phyloP scores from a whole-genome alignment of 768 basidiomycete species.

The Kwoniella mangroviensis region DNA sequence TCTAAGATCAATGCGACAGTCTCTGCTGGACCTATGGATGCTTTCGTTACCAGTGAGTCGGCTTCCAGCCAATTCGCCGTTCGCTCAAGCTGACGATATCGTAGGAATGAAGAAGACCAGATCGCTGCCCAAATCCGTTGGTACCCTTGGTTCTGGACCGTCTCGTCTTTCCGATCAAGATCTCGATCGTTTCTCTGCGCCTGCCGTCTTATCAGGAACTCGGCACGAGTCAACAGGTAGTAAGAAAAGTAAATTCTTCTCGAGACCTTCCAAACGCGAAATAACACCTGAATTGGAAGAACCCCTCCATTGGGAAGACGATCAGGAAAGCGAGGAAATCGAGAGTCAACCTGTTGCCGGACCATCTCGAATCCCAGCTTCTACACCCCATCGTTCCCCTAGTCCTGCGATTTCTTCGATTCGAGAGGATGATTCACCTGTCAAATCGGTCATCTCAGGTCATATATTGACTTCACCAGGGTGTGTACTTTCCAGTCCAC shows the following conservation, averaged over 20 bases:
- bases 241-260: constrained; percentile 48
- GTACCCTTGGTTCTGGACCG: constrained; percentile 42
- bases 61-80: no score
- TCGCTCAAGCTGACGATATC: neutral
- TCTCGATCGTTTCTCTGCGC: neutral
- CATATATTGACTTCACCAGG: constrained; percentile 24
- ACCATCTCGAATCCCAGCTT: constrained; percentile 28
- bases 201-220: neutral
- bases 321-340: constrained; percentile 23
- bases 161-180: constrained; percentile 47
- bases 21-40: constrained; percentile 47
- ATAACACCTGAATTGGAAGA: constrained; percentile 7
- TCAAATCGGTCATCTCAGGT: constrained; percentile 13
- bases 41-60: constrained; percentile 51
- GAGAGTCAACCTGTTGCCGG: constrained; percentile 21
- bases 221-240: neutral
- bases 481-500: constrained; percentile 26
- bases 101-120: constrained; percentile 20
- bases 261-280: neutral
- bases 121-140: constrained; percentile 45
- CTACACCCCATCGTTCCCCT: constrained; percentile 32
- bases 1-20: constrained; percentile 32
- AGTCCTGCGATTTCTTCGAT: constrained; percentile 39
- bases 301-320: constrained; percentile 31
- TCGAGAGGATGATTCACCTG: constrained; percentile 19